Evolutionary conservation across 2,329 filamentous ascomycete genomes (phyloP), one percentile per base, ranked within the genome.

Genomic region (Colletotrichum sp.): DNA sequence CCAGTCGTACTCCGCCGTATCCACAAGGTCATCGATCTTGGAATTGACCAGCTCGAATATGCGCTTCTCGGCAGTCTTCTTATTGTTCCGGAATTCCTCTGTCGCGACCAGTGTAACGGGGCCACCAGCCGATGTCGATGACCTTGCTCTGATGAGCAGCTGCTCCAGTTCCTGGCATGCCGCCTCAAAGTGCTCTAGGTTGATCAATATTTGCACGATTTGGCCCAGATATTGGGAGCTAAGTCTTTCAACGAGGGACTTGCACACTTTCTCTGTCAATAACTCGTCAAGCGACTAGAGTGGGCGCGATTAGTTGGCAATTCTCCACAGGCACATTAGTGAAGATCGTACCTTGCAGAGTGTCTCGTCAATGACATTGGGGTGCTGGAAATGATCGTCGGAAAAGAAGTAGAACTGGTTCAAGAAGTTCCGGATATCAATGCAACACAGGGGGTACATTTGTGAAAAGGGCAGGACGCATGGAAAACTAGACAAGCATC

Each of bases 351-450:
- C 94, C 83, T 93, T 93, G 81, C 93, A 93, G 8, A 99, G 87
- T 1, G 95, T 98, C 76, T 97, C 94, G 77, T 99, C 97, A 77
- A 99, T 98, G 67, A 97, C 90, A 75, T 91, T 93, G 2, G 95
- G 94, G 76, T 98, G 94, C 76, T 97, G 93, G 81, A 98, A 98
- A 81, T 98, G 95, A 80, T 98, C 96, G 79, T 98, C 96, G 11
- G 95, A 95, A 84, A 98, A 99, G 83, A 97, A 96, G 83, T 98
- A 98, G 80, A 99, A 98, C 80, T 98, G 96, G 82, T 98, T 98
- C 73, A 98, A 87, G 82, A 99, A 98, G 83, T 98, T 98, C 54
- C 96, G 92, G 78, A 99, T 98, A 80, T 98, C 95, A 81, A 98
- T 98, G 86, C 97, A 99, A 84, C 97, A 98, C 36, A 98, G 89